phyloP scores from a whole-genome alignment of 352 stramenopile genomes.

The Phytophthora citricola region DNA sequence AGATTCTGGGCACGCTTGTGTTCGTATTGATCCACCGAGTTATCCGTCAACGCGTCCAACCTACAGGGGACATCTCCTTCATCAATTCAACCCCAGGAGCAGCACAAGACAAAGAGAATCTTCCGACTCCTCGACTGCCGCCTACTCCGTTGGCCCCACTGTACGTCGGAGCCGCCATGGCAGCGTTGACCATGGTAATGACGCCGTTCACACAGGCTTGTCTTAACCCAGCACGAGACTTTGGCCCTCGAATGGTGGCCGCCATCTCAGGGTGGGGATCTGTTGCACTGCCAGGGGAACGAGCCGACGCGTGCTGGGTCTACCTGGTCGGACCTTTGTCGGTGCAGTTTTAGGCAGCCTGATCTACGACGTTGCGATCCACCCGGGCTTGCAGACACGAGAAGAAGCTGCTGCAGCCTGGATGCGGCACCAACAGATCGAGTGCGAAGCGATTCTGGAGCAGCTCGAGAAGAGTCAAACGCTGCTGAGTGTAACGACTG shows the following conservation, averaged over 20 bases:
- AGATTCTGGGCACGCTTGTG: constrained; percentile 65
- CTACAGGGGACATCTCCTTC: constrained; percentile 27
- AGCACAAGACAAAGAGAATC: constrained; percentile 15
- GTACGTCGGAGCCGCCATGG: constrained; percentile 60
- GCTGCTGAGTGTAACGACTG: constrained; percentile 24
- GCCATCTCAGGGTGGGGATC: constrained; percentile 66
- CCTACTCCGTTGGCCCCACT: constrained; percentile 39
- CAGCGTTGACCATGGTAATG: constrained; percentile 55
- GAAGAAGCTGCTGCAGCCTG: constrained; percentile 32
- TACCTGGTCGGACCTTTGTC: constrained; percentile 71
- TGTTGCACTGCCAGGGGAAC: constrained; percentile 46
- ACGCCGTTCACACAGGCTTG: constrained; percentile 74
- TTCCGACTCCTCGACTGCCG: constrained; percentile 14
- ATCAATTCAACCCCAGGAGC: constrained; percentile 7
- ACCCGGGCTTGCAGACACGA: constrained; percentile 30
- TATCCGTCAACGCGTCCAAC: constrained; percentile 42
- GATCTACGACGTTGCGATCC: constrained; percentile 61
- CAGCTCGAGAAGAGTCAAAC: constrained; percentile 43
- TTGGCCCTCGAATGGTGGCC: constrained; percentile 72
- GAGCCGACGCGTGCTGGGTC: constrained; percentile 60
- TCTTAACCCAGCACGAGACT: constrained; percentile 82
- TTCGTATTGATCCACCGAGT: constrained; percentile 70
- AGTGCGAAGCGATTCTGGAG: constrained; percentile 40
- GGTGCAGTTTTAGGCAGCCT: constrained; percentile 57
- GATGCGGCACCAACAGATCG: constrained; percentile 39